These are phyloP conservation scores for Fusarium sp. DNA, from an alignment of 2,329 filamentous ascomycete genomes.

Conservation along the genomic window DNA sequence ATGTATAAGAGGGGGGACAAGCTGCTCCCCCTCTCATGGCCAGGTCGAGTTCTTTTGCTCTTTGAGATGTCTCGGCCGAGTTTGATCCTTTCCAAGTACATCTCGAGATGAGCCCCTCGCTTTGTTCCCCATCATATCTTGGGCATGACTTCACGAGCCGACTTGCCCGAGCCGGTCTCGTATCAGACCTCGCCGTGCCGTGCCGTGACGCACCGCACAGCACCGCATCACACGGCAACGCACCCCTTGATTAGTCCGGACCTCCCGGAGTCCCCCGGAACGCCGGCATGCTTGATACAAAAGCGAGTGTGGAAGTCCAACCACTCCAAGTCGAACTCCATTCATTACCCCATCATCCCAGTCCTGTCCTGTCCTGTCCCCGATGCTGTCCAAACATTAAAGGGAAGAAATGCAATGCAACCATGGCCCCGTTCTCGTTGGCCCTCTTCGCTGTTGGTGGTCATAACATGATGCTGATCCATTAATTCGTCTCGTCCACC, in stretches of 20 bases:
- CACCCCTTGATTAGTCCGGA: conserved; percentile 22
- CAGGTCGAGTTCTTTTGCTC: background rate
- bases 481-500: conserved; percentile 35
- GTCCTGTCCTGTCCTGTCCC: background rate
- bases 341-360: conserved; percentile 7
- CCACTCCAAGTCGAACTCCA: conserved; percentile 25
- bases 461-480: conserved; percentile 36
- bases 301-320: conserved; percentile 31
- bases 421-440: conserved; percentile 19
- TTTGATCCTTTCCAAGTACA: background rate
- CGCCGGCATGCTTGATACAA: conserved; percentile 34
- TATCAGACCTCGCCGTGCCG: background rate
- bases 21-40: background rate
- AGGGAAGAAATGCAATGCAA: conserved; percentile 20
- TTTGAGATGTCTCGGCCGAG: background rate
- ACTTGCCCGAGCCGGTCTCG: conserved; percentile 1
- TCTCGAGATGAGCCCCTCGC: background rate
- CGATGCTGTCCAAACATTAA: conserved; percentile 8
- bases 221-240: background rate
- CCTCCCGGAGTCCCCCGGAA: conserved; percentile 10
- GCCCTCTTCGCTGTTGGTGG: conserved; percentile 19
- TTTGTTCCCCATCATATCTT: background rate
- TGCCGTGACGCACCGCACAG: background rate
- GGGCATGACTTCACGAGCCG: background rate
- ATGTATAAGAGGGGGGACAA: conserved; percentile 17